Evolutionary conservation across 371 early-diverging fungal genomes (phyloP).

Genomic region (Actinomucor elegans): DNA sequence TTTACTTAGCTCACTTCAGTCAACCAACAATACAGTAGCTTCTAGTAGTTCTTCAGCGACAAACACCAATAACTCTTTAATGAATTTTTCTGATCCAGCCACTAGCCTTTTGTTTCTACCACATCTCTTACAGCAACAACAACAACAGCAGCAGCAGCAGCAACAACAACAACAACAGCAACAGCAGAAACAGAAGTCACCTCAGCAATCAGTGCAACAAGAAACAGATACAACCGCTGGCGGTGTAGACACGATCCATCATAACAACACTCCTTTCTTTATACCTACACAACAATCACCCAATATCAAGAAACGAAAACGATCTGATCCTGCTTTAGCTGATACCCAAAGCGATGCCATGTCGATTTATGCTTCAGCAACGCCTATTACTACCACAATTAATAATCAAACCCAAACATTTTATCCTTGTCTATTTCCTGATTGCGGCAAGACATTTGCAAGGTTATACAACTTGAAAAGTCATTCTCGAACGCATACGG

Average conservation of each 20-base stretch:
- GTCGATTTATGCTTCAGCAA: constrained; percentile 50
- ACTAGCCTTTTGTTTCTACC: constrained; percentile 30
- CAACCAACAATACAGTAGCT: not conserved
- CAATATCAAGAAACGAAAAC: constrained; percentile 36
- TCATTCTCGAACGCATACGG: constrained; percentile 78
- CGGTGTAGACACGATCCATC: constrained; percentile 21
- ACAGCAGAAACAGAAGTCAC: not conserved
- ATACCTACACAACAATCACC: constrained; percentile 27
- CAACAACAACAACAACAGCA: not conserved
- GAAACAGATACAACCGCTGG: constrained; percentile 8
- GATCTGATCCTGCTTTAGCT: constrained; percentile 48
- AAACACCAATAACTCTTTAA: constrained; percentile 1
- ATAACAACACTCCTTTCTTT: constrained; percentile 31
- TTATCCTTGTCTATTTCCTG: constrained; percentile 66
- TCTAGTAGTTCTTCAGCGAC: not conserved
- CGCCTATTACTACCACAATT: constrained; percentile 49
- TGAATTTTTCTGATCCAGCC: constrained; percentile 41
- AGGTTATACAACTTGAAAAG: constrained; percentile 79
- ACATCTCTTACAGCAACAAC: constrained; percentile 18
- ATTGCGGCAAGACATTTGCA: constrained; percentile 75
- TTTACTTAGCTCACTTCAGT: constrained; percentile 15
- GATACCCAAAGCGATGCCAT: constrained; percentile 51
- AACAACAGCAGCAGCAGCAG: constrained; percentile 7
- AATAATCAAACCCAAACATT: constrained; percentile 52
- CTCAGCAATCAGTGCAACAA: not conserved